Evolutionary conservation across 2,329 filamentous ascomycete genomes (phyloP).

Genomic region (Trichothecium roseum): DNA sequence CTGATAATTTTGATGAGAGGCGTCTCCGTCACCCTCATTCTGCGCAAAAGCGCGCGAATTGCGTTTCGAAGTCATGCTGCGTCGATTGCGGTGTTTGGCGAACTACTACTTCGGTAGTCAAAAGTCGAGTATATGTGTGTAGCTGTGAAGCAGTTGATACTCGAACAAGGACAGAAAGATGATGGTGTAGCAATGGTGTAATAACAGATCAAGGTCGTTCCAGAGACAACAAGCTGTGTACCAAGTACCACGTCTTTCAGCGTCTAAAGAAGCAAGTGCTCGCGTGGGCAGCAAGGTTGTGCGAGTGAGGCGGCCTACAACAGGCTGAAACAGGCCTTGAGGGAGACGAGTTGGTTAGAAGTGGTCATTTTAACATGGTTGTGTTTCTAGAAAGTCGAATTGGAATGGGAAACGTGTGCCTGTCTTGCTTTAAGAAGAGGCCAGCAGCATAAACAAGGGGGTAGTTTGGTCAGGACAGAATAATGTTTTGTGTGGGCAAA

Average conservation of each 20-base stretch:
- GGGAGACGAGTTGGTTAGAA: constrained; percentile 1
- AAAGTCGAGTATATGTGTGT: neutral
- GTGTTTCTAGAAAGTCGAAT: too few species aligned
- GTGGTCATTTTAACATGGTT: constrained; percentile 1
- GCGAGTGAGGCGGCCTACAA: neutral
- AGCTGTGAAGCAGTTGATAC: neutral
- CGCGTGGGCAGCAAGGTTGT: neutral
- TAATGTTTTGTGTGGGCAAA: too few species aligned
- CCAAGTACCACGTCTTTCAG: too few species aligned
- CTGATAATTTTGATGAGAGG: constrained; percentile 4
- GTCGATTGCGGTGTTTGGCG: neutral
- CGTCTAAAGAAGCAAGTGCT: neutral
- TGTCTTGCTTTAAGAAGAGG: too few species aligned
- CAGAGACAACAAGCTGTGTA: neutral
- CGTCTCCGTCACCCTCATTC: constrained; percentile 9
- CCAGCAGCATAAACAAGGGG: too few species aligned
- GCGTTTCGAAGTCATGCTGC: constrained; percentile 13
- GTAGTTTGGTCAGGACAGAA: too few species aligned
- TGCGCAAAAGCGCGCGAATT: constrained; percentile 12
- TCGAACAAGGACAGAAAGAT: neutral
- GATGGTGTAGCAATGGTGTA: too few species aligned
- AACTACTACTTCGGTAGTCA: neutral
- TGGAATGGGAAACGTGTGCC: too few species aligned
- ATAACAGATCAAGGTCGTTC: neutral
- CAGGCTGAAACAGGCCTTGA: constrained; percentile 1